Conservation (phyloP, 306 rosid species). For the peach (Prunus persica) region DNA sequence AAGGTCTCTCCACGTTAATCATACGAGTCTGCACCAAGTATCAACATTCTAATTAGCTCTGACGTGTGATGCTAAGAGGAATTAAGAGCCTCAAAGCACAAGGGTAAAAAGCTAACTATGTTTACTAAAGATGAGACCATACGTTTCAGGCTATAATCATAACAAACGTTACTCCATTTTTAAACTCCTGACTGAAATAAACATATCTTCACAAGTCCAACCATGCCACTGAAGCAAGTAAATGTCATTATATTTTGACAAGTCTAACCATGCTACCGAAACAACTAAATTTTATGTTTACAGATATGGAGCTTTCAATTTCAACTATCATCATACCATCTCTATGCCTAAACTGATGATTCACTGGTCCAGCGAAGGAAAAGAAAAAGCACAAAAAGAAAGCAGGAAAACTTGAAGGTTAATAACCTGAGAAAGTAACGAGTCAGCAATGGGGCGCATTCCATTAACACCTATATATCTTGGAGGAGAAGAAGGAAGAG, state of each 20-base stretch:
- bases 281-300: not conserved
- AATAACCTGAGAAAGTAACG: constrained; percentile 65
- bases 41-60: constrained; percentile 27
- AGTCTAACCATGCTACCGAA: not conserved
- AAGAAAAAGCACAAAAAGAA: not conserved
- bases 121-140: not conserved
- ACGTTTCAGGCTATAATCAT: not conserved
- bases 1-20: constrained; percentile 72
- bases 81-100: constrained; percentile 1
- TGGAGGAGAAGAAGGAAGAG: constrained; percentile 52
- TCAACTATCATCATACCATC: not conserved
- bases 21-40: constrained; percentile 47
- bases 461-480: constrained; percentile 69
- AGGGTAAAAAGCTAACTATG: not conserved
- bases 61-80: not conserved
- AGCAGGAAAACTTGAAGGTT: not conserved
- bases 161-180: not conserved
- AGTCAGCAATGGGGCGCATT: constrained; percentile 83
- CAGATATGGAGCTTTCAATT: not conserved
- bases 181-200: not conserved
- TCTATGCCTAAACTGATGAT: not conserved
- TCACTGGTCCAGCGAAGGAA: not conserved
- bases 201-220: not conserved
- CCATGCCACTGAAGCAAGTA: not conserved
- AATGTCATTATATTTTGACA: not conserved